A percentile compares a stretch with the other conserved stretches of the same genome.
These are phyloP conservation scores for Patellifolia procumbens DNA, from an alignment of 179 eudicot genomes.

Conservation along the genomic window DNA sequence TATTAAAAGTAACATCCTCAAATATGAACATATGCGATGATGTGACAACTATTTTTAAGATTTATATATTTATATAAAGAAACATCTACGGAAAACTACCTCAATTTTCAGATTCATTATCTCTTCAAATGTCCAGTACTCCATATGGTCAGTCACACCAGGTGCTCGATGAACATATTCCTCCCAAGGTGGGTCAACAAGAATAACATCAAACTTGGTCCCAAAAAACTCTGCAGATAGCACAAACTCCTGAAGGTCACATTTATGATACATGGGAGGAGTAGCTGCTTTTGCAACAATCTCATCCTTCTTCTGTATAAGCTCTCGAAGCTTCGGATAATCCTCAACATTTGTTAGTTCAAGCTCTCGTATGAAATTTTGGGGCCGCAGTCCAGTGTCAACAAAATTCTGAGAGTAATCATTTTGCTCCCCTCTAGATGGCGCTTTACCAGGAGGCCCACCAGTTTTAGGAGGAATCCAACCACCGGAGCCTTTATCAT, in stretches of 20 bases:
- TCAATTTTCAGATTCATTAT: constrained; percentile 94
- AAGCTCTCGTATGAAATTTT: constrained; percentile 90
- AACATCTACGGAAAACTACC: constrained; percentile 59
- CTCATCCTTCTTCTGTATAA: constrained; percentile 97
- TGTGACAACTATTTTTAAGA: not conserved
- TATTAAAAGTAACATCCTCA: not conserved
- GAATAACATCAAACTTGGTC: constrained; percentile 97
- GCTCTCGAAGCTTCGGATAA: constrained; percentile 96
- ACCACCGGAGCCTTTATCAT: constrained; percentile 64
- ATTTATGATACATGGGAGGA: constrained; percentile 85
- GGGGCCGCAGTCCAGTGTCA: constrained; percentile 94
- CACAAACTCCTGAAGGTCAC: constrained; percentile 77
- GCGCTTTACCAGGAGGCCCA: constrained; percentile 86
- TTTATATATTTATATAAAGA: no score
- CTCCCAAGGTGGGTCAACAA: constrained; percentile 98
- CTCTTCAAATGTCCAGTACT: constrained; percentile 91
- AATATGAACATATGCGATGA: not conserved
- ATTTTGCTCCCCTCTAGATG: constrained; percentile 99
- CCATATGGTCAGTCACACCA: constrained; percentile 92
- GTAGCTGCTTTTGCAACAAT: constrained; percentile 79
- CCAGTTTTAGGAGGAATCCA: constrained; percentile 69
- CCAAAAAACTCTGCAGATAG: constrained; percentile 85
- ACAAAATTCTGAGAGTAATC: constrained; percentile 99
- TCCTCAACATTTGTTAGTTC: constrained; percentile 95
- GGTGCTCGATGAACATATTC: constrained; percentile 99